phyloP scores from a whole-genome alignment of 257 asterid species.

The Solanum peruvianum region DNA sequence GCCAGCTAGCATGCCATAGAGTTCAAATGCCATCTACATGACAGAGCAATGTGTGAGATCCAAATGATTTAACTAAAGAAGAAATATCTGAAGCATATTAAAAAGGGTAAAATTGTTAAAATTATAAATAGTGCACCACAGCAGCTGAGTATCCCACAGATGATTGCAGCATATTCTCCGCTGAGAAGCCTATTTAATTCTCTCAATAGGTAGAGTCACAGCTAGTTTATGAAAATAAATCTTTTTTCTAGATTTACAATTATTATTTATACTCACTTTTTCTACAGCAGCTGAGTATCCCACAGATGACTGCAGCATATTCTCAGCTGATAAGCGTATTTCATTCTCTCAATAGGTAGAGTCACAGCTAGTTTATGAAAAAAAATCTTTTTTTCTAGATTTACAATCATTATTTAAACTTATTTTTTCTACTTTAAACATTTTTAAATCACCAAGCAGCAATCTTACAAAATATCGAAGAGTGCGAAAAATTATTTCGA shows the following conservation, averaged over 20 bases:
- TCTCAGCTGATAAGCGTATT: background rate
- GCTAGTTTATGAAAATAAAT: too few relatives aligned
- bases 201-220: background rate
- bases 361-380: background rate
- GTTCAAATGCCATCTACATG: slow-evolving; percentile 91
- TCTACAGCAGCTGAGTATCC: background rate
- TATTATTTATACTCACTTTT: too few relatives aligned
- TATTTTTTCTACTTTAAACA: background rate
- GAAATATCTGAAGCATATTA: background rate
- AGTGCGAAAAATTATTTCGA: background rate
- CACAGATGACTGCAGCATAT: background rate
- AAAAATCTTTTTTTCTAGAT: background rate
- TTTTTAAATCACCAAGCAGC: background rate
- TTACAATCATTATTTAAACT: background rate
- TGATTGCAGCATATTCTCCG: background rate
- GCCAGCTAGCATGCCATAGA: slow-evolving; percentile 97
- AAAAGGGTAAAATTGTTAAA: background rate
- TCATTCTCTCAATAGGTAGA: background rate
- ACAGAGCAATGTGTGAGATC: background rate
- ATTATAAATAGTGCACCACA: background rate
- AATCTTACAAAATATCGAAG: background rate
- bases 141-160: background rate
- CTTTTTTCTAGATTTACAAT: too few relatives aligned
- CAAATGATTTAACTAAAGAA: background rate
- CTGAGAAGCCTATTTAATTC: background rate